A percentile compares a stretch with the other conserved stretches of the same genome.
Conservation (phyloP, 495 filamentous ascomycete genomes). For the Neurospora sp. region DNA sequence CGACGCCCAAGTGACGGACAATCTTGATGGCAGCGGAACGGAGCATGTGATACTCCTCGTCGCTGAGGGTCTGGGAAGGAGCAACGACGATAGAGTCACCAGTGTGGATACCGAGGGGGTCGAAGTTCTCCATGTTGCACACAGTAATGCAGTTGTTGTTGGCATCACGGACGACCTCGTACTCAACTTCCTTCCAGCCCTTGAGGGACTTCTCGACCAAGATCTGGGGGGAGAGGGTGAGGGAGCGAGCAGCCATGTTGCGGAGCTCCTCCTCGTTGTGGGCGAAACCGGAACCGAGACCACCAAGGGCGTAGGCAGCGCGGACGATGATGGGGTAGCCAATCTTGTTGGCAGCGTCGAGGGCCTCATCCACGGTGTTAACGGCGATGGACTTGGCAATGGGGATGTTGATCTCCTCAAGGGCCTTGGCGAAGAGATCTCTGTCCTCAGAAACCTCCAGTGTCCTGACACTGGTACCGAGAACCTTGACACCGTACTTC, state of each 20-base stretch:
- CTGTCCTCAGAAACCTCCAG: slow-evolving; percentile 91
- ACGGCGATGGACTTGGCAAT: slow-evolving; percentile 94
- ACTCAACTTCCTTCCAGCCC: slow-evolving; percentile 98
- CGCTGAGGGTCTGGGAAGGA: slow-evolving; percentile 87
- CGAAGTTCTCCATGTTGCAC: slow-evolving; percentile 99
- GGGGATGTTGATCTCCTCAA: slow-evolving; percentile 85
- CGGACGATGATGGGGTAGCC: slow-evolving; percentile 97
- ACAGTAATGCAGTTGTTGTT: slow-evolving; percentile 97
- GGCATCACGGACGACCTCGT: slow-evolving; percentile 90
- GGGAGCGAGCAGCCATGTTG: slow-evolving; percentile 82
- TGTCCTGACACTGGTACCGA: slow-evolving; percentile 90
- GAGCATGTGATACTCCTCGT: slow-evolving; percentile 99
- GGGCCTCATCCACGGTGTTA: slow-evolving; percentile 77
- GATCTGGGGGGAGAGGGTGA: slow-evolving; percentile 94
- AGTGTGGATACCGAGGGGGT: slow-evolving; percentile 91
- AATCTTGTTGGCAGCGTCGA: slow-evolving; percentile 72
- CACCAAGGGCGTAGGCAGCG: slow-evolving; percentile 90
- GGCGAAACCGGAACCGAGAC: slow-evolving; percentile 95
- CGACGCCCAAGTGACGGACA: slow-evolving; percentile 87
- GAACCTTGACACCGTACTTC: slow-evolving; percentile 84
- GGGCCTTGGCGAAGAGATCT: slow-evolving; percentile 86
- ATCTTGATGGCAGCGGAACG: slow-evolving; percentile 94
- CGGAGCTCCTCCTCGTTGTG: slow-evolving; percentile 85
- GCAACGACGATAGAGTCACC: slow-evolving; percentile 96
- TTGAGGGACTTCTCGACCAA: slow-evolving; percentile 98